These are phyloP conservation scores for Ganoderma boninense DNA, from an alignment of 1,284 basidiomycete genomes.

Conservation along the genomic window DNA sequence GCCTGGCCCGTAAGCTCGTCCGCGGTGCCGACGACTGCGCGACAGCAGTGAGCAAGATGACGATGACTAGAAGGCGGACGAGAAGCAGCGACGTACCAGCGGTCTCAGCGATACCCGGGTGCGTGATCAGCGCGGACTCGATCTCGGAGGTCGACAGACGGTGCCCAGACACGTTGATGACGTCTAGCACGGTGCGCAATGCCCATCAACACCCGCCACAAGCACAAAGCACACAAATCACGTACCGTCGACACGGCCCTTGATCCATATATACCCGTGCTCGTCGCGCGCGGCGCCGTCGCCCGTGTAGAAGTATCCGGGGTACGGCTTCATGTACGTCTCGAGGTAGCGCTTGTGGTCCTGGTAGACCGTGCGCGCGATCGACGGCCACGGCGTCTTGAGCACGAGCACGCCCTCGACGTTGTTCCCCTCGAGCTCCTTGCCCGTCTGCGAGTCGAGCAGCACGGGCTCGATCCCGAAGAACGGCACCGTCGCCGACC, in stretches of 20 bases:
- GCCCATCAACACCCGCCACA: neutral
- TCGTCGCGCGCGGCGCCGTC: constrained; percentile 95
- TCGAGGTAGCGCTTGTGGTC: constrained; percentile 89
- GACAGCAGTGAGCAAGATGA: constrained; percentile 9
- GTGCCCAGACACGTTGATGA: constrained; percentile 96
- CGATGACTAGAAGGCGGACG: neutral
- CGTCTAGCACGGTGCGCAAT: constrained; percentile 55
- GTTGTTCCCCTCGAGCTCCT: constrained; percentile 81
- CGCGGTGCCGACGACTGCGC: constrained; percentile 81
- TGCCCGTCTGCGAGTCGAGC: constrained; percentile 84
- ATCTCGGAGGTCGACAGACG: constrained; percentile 98
- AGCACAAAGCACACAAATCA: constrained; percentile 15
- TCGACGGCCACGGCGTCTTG: constrained; percentile 93
- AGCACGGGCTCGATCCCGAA: constrained; percentile 94
- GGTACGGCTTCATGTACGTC: constrained; percentile 95
- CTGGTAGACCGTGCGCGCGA: constrained; percentile 93
- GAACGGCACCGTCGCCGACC: constrained; percentile 97
- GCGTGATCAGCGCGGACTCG: constrained; percentile 93
- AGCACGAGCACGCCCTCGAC: constrained; percentile 94
- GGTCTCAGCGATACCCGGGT: constrained; percentile 95
- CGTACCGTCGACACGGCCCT: constrained; percentile 94
- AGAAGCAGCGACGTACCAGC: constrained; percentile 55
- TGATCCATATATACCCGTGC: constrained; percentile 99
- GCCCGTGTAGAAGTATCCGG: constrained; percentile 94
- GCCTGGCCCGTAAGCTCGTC: constrained; percentile 92